A percentile compares a stretch with the other conserved stretches of the same genome.
These are phyloP conservation scores for Aspergillus thermomutatus DNA, from an alignment of 2,329 filamentous ascomycete genomes.

Conservation along the genomic window DNA sequence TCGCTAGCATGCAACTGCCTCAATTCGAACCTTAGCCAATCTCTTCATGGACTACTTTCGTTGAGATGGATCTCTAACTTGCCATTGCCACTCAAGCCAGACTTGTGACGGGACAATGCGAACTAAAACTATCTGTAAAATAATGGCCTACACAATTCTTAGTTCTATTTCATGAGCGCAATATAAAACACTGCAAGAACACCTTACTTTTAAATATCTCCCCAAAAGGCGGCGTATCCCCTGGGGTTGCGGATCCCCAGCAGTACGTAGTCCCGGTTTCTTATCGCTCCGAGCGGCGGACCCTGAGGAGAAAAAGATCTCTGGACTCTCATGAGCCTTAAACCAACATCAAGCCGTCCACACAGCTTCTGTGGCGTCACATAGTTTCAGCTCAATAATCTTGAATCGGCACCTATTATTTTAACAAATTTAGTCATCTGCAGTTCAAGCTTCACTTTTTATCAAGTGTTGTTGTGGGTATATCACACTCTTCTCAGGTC, in stretches of 20 bases:
- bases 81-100: not conserved
- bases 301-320: slow-evolving; percentile 17
- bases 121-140: not conserved
- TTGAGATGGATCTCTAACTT: not conserved
- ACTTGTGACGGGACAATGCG: not conserved
- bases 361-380: not conserved
- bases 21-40: not conserved
- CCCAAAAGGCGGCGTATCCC: not conserved
- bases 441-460: not conserved
- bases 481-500: not conserved
- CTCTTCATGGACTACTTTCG: not conserved
- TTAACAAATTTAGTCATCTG: not conserved
- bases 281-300: slow-evolving; percentile 20
- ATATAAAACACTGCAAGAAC: not conserved
- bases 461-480: not conserved
- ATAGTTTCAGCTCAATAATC: not conserved
- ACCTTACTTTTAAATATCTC: not conserved
- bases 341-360: not conserved
- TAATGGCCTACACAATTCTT: not conserved
- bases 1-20: not conserved
- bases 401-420: not conserved
- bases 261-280: slow-evolving; percentile 21
- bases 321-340: too few species aligned
- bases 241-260: slow-evolving; percentile 2
- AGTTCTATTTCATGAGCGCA: not conserved